Percentiles rank a stretch among this genome's conserved stretches.
Evolutionary conservation across 2,329 filamentous ascomycete genomes (phyloP).

Genomic region (Seiridium unicorne): DNA sequence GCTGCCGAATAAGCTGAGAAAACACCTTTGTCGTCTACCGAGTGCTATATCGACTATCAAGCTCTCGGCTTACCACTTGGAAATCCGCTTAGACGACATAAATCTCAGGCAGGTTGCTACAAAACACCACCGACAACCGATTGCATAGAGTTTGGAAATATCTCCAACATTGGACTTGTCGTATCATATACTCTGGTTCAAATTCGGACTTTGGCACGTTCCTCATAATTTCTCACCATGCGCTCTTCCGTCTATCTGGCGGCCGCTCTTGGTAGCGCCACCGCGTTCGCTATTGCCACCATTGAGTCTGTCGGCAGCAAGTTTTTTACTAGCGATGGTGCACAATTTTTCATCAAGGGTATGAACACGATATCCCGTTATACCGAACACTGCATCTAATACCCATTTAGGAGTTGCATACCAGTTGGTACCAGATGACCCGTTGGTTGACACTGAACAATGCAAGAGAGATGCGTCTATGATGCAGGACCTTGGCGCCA

Average conservation of each 20-base stretch:
- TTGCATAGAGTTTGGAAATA: no score
- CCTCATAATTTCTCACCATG: slow-evolving; percentile 30
- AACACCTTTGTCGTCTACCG: no score
- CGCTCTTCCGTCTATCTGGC: slow-evolving; percentile 30
- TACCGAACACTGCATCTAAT: not conserved
- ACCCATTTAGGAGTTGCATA: slow-evolving; percentile 58
- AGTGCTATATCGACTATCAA: no score
- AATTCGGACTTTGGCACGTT: no score
- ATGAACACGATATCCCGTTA: slow-evolving; percentile 8
- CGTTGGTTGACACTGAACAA: slow-evolving; percentile 72
- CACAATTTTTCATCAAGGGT: slow-evolving; percentile 86
- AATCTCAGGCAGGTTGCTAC: no score
- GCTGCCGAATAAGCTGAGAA: not conserved
- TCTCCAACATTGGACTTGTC: no score
- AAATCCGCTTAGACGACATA: no score
- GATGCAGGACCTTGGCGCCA: slow-evolving; percentile 79
- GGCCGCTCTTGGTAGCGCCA: slow-evolving; percentile 31
- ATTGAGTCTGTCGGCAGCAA: slow-evolving; percentile 69
- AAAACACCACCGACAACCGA: no score
- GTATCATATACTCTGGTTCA: no score
- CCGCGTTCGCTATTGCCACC: slow-evolving; percentile 41
- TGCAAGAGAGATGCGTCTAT: slow-evolving; percentile 72
- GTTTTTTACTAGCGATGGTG: slow-evolving; percentile 78
- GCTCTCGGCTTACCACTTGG: no score
- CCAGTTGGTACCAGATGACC: slow-evolving; percentile 63